Conservation (phyloP, 2,329 filamentous ascomycete species). For the Pyrenochaeta sp. region DNA sequence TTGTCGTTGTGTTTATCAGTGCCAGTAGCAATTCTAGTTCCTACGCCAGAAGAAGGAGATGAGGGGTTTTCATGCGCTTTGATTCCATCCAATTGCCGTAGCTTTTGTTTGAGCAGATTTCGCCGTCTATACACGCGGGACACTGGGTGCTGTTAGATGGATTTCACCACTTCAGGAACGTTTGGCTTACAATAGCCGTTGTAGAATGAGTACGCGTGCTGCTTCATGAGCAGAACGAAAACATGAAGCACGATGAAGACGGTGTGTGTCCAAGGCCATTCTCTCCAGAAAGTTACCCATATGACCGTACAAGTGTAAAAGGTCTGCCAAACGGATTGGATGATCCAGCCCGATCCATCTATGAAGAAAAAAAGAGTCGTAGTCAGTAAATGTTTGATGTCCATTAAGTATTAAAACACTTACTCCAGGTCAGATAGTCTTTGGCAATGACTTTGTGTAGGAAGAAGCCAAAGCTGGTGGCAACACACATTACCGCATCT, state of each 20-base stretch:
- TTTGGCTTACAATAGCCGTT: conserved; percentile 69
- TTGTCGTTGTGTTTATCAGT: conserved; percentile 16
- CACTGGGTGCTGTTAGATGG: conserved; percentile 7
- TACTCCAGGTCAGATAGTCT: conserved; percentile 71
- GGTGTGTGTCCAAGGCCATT: conserved; percentile 86
- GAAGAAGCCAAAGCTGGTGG: conserved; percentile 71
- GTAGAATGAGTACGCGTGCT: conserved; percentile 81
- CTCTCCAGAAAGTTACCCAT: conserved; percentile 71
- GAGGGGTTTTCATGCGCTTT: conserved; percentile 54
- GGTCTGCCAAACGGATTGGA: conserved; percentile 78
- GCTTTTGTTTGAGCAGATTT: conserved; percentile 54
- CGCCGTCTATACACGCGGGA: conserved; percentile 62
- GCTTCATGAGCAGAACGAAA: conserved; percentile 83
- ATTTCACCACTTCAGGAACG: neutral
- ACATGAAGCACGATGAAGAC: conserved; percentile 80
- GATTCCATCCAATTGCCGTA: conserved; percentile 67
- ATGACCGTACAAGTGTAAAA: conserved; percentile 69
- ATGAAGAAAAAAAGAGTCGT: no score
- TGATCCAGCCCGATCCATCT: conserved; percentile 71
- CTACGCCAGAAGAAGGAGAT: conserved; percentile 29
- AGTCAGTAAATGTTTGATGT: no score
- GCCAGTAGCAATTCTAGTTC: conserved; percentile 20
- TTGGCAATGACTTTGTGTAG: conserved; percentile 69
- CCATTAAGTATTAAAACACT: no score
- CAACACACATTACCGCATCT: conserved; percentile 73